Evolutionary conservation across 2,329 filamentous ascomycete species (phyloP).

Genomic region (Claviceps sp.): DNA sequence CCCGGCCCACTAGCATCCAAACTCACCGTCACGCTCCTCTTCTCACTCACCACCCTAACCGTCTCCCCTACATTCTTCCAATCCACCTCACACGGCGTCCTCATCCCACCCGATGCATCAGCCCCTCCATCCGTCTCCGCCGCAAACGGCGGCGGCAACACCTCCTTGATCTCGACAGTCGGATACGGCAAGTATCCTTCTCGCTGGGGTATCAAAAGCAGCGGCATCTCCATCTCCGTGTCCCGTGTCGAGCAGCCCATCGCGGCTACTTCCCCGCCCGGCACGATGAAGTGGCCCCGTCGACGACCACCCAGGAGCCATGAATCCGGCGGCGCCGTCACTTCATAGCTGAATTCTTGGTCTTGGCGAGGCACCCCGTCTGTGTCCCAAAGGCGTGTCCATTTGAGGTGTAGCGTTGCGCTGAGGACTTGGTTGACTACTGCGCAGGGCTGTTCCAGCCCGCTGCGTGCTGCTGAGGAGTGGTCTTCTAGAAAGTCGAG

Average conservation of each 20-base stretch:
- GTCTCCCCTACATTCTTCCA: conserved; percentile 66
- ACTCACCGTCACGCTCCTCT: conserved; percentile 59
- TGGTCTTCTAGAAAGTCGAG: conserved; percentile 16
- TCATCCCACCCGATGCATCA: conserved; percentile 6
- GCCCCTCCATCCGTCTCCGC: conserved; percentile 8
- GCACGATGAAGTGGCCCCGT: conserved; percentile 62
- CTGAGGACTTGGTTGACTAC: conserved; percentile 49
- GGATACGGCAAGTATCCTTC: conserved; percentile 70
- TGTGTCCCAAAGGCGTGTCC: conserved; percentile 51
- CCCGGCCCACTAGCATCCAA: conserved; percentile 53
- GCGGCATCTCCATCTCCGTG: conserved; percentile 44
- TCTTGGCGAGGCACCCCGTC: conserved; percentile 27
- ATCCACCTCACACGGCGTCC: conserved; percentile 57
- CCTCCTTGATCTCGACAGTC: conserved; percentile 60
- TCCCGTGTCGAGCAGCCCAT: conserved; percentile 31
- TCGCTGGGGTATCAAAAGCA: conserved; percentile 69
- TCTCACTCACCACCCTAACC: conserved; percentile 59
- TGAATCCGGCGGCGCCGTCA: conserved; percentile 56
- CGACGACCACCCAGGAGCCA: conserved; percentile 80
- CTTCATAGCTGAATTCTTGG: conserved; percentile 71
- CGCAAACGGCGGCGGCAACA: conserved; percentile 16
- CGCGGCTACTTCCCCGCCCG: conserved; percentile 25
- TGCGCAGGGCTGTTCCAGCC: too few species aligned
- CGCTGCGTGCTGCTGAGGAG: too few species aligned
- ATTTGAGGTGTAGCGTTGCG: conserved; percentile 47